These are phyloP conservation scores for Begonia peltatifolia DNA, from an alignment of 306 rosid species.

Conservation along the genomic window DNA sequence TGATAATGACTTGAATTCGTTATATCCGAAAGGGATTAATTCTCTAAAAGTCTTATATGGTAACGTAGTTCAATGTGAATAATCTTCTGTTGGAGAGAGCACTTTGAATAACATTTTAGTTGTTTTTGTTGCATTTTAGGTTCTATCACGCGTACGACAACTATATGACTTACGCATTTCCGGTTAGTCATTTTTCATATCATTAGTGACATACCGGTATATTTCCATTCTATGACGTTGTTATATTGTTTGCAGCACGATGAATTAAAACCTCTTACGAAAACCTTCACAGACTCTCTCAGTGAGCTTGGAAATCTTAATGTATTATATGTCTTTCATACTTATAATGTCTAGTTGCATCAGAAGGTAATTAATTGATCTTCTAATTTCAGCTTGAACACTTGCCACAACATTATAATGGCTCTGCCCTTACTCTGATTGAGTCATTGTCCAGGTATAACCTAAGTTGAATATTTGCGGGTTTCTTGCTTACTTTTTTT, in stretches of 20 bases:
- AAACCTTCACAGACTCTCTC: constrained; percentile 72
- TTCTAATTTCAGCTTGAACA: constrained; percentile 66
- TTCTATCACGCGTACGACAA: constrained; percentile 93
- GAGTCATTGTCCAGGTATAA: constrained; percentile 83
- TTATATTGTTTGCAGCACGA: constrained; percentile 55
- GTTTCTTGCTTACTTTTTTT: too few relatives aligned
- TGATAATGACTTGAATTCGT: background rate
- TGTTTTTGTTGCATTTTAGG: constrained; percentile 24
- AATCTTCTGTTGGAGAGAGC: background rate
- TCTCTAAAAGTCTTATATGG: too few relatives aligned
- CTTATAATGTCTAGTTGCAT: constrained; percentile 6
- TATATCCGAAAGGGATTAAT: background rate
- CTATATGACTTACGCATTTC: constrained; percentile 85
- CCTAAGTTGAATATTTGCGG: too few relatives aligned
- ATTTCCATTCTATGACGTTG: constrained; percentile 5
- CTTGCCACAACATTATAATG: constrained; percentile 60
- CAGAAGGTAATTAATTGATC: constrained; percentile 15
- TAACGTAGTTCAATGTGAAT: too few relatives aligned
- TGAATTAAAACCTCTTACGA: constrained; percentile 83
- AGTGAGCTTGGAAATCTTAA: constrained; percentile 88
- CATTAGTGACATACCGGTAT: constrained; percentile 8
- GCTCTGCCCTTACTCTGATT: constrained; percentile 86
- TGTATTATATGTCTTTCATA: constrained; percentile 22
- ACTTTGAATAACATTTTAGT: background rate
- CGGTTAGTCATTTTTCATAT: constrained; percentile 38